phyloP scores from a whole-genome alignment of 345 rosid genomes.

The Fremontodendron californicum region DNA sequence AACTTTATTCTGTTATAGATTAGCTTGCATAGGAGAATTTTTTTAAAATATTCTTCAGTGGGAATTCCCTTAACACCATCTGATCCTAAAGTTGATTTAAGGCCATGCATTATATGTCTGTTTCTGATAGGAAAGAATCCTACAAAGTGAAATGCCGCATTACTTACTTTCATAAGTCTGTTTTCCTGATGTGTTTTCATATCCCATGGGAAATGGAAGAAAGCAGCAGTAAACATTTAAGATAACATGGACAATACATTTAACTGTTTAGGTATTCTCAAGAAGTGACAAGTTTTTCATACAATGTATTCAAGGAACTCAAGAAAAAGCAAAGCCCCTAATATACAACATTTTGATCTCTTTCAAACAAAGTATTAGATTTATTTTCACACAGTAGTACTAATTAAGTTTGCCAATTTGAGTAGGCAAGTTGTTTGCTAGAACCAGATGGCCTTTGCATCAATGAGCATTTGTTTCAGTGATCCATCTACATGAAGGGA shows the following conservation, averaged over 20 bases:
- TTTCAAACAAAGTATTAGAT: conserved; percentile 22
- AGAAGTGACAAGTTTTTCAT: conserved; percentile 10
- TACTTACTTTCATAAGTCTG: neutral
- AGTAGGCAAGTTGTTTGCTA: conserved; percentile 26
- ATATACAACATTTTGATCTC: conserved; percentile 23
- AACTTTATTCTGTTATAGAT: conserved; percentile 11
- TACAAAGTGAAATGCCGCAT: conserved; percentile 3
- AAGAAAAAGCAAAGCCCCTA: conserved; percentile 32
- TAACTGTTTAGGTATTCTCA: neutral
- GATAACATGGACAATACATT: neutral
- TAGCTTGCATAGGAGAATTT: neutral
- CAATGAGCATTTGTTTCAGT: conserved; percentile 88
- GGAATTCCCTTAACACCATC: conserved; percentile 6
- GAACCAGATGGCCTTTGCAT: conserved; percentile 95
- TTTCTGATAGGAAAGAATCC: conserved; percentile 13
- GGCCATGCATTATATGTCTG: neutral
- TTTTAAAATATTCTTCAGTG: conserved; percentile 12
- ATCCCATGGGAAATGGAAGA: conserved; percentile 7
- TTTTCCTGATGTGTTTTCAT: neutral
- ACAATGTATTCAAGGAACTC: conserved; percentile 31
- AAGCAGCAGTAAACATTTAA: neutral
- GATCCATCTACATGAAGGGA: conserved; percentile 90
- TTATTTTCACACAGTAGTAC: conserved; percentile 8
- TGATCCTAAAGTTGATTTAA: conserved; percentile 2
- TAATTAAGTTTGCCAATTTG: neutral